A percentile compares a stretch with the other conserved stretches of the same genome.
phyloP scores from a whole-genome alignment of 176 grass and related monocot species.

The Eleusine coracana region DNA sequence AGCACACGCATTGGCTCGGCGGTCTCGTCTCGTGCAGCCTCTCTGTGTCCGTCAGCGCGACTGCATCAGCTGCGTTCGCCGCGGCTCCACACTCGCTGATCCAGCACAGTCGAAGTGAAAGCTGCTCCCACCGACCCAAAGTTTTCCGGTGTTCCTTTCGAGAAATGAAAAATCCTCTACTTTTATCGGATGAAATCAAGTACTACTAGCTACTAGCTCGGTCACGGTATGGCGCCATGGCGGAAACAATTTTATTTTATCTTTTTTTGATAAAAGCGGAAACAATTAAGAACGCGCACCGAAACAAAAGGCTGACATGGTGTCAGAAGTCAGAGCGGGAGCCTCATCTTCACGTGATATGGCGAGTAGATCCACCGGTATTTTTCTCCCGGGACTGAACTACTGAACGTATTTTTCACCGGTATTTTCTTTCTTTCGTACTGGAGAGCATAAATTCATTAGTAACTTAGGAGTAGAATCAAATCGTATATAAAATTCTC shows the following conservation, averaged over 20 bases:
- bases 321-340: constrained; percentile 36
- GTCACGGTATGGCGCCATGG: constrained; percentile 30
- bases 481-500: too few species aligned
- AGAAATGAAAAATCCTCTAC: not conserved
- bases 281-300: constrained; percentile 22
- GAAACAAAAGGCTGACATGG: constrained; percentile 35
- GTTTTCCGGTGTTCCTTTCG: not conserved
- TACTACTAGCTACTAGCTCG: too few species aligned
- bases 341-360: constrained; percentile 33
- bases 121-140: not conserved
- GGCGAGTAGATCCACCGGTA: constrained; percentile 44
- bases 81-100: not conserved
- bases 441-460: too few species aligned
- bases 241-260: constrained; percentile 27
- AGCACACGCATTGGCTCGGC: not conserved
- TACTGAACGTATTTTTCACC: not conserved
- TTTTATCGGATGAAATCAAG: constrained; percentile 25
- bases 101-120: not conserved
- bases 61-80: not conserved
- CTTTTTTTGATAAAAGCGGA: too few species aligned
- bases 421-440: not conserved
- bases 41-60: not conserved
- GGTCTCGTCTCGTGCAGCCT: not conserved
- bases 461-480: too few species aligned
- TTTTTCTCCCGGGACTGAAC: not conserved